Evolutionary conservation across 2,329 filamentous ascomycete genomes (phyloP).

Genomic region (Ceratocystis lukuohia): DNA sequence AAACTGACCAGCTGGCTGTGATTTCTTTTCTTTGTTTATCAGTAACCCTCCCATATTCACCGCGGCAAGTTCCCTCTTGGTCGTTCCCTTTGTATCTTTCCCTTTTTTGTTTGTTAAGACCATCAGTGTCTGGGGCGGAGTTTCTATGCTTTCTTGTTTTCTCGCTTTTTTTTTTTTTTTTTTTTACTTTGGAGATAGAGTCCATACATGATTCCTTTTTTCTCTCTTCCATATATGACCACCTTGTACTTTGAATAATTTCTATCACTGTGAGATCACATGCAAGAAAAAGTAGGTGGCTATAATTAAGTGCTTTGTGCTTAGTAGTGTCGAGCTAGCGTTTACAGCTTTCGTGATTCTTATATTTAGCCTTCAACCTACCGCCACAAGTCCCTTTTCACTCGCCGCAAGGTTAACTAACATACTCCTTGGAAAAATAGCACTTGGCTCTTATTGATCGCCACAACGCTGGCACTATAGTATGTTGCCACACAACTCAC

Average conservation of each 20-base stretch:
- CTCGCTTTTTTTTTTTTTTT: neutral
- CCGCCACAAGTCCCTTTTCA: too few species aligned
- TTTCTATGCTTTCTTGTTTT: neutral
- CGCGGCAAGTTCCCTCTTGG: neutral
- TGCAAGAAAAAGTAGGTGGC: too few species aligned
- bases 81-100: neutral
- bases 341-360: too few species aligned
- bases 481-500: too few species aligned
- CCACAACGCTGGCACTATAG: too few species aligned
- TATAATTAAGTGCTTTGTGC: too few species aligned
- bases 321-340: too few species aligned
- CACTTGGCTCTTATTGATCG: too few species aligned
- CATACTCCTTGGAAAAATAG: too few species aligned
- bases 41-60: neutral
- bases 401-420: too few species aligned
- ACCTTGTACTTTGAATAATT: neutral
- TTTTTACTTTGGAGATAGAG: neutral
- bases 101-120: neutral
- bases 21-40: neutral
- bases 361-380: too few species aligned
- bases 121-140: neutral
- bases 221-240: neutral
- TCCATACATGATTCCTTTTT: neutral
- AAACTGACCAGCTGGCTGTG: neutral
- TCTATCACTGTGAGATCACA: neutral